These are phyloP conservation scores for Saitozyma sp. DNA, from an alignment of 768 basidiomycete species.

Conservation along the genomic window DNA sequence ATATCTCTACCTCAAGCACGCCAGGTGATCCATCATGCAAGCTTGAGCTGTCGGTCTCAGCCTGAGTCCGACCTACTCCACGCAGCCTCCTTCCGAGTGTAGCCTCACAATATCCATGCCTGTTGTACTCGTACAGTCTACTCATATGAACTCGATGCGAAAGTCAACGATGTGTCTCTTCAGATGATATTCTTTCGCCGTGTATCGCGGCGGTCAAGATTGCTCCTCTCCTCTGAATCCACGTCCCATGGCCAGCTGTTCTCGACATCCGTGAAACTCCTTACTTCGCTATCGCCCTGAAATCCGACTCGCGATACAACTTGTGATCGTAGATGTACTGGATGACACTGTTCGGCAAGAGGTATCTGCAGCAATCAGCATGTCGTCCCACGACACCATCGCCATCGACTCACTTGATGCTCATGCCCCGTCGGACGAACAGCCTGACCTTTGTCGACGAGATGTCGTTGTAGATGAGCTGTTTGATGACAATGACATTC, in stretches of 20 bases:
- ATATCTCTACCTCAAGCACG: background rate
- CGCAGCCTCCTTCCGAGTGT: too few relatives aligned
- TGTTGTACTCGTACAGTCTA: too few relatives aligned
- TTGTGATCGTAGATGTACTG: slow-evolving; percentile 89
- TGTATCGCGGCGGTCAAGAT: too few relatives aligned
- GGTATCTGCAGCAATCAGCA: slow-evolving; percentile 61
- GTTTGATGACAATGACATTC: slow-evolving; percentile 88
- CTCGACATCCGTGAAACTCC: too few relatives aligned
- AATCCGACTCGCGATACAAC: slow-evolving; percentile 52
- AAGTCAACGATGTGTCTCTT: too few relatives aligned
- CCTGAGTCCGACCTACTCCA: too few relatives aligned
- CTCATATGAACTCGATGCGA: too few relatives aligned
- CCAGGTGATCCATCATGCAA: background rate
- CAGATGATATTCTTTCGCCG: too few relatives aligned
- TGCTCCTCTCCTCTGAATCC: too few relatives aligned
- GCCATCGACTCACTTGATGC: slow-evolving; percentile 52
- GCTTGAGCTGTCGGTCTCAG: too few relatives aligned
- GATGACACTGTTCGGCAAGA: slow-evolving; percentile 85
- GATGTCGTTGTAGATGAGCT: slow-evolving; percentile 95
- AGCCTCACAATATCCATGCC: too few relatives aligned
- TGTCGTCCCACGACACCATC: background rate
- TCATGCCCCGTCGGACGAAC: slow-evolving; percentile 57
- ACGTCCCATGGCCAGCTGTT: too few relatives aligned
- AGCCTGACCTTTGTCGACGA: slow-evolving; percentile 82
- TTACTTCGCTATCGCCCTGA: slow-evolving; percentile 17